Percentiles rank a stretch among this genome's conserved stretches.
Evolutionary conservation across 148 eudicot genomes (phyloP).

Genomic region (Agrostemma githago): DNA sequence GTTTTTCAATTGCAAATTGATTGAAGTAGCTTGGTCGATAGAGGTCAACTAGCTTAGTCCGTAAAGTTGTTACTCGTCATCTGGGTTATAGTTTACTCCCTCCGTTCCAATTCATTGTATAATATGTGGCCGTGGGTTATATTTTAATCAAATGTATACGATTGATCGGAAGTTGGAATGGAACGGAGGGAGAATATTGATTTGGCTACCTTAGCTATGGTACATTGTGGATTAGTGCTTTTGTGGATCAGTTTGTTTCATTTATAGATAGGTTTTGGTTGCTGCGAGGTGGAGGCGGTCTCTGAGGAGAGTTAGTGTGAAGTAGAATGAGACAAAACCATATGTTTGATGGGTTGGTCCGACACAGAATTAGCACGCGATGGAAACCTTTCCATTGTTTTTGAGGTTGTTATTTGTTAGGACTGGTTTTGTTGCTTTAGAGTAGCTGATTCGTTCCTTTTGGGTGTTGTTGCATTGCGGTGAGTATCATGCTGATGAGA

Average conservation of each 20-base stretch:
- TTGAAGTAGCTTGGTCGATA: not conserved
- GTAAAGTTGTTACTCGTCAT: too few relatives aligned
- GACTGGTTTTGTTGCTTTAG: not conserved
- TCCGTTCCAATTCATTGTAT: not conserved
- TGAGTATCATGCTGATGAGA: not conserved
- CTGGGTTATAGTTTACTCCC: too few relatives aligned
- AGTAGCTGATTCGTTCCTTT: not conserved
- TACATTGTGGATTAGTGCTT: not conserved
- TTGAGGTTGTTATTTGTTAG: not conserved
- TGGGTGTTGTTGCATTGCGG: not conserved
- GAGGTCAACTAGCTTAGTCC: too few relatives aligned
- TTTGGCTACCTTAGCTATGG: not conserved
- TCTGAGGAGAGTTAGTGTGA: too few relatives aligned
- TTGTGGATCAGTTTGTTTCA: not conserved
- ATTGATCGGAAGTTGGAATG: too few relatives aligned
- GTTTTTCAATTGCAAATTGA: not conserved
- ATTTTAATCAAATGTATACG: not conserved
- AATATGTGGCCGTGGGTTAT: not conserved
- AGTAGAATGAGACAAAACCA: too few relatives aligned
- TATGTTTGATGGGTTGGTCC: not conserved
- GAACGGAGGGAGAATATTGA: not conserved
- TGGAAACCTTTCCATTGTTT: not conserved
- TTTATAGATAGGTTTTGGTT: not conserved
- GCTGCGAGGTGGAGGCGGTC: not conserved
- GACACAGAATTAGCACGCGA: not conserved